Base-by-base conservation (phyloP, 2,329 filamentous ascomycete genomes). In the Zelopaecilomyces penicillatus region DNA sequence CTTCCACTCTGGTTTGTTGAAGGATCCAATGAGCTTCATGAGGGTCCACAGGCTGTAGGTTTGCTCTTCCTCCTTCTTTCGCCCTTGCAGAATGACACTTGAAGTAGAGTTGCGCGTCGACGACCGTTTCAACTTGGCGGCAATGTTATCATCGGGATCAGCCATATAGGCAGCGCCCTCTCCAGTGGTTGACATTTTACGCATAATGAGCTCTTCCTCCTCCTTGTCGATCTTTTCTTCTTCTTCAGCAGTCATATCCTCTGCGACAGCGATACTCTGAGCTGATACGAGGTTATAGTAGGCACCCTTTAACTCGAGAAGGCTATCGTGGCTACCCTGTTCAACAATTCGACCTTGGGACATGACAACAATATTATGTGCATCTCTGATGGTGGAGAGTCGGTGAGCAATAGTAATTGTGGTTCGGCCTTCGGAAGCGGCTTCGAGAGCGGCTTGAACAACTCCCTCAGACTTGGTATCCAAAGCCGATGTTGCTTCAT, bases 321-420 rank as follows among this genome's bases (percentile, higher is more conserved):
- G 75, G 10, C 85, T 75, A 47, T 91, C 79, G 61, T 97, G 93
- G 0, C 80, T 90, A 41, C 93, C 93, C 64, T 96, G 89, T 65
- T 98, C 93, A 8, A 95, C 75, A 49, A 98, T 94, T 12, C 74
- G 70, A 11, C 93, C 93, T 49, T 82, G 68, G 5, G 82, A 77
- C 83, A 98, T 91, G 52, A 96, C 91, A 9, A 97, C 87, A 53
- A 98, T 98, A 57, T 95, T 96, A 65, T 97, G 86, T 0, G 91
- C 91, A 51, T 89, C 83, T 64, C 82, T 89, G 69, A 98, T 95
- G 5, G 93, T 98, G 1, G 89, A 95, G 7, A 98, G 74, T 54
- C 91, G 83, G 68, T 98, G 93, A 38, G 93, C 93, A 63, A 98
- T 97, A 5, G 90, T 87, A 54, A 97, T 95, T 2, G 93, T 97